phyloP scores from a whole-genome alignment of 116 monocot species.

The Trichopus zeylanicus region DNA sequence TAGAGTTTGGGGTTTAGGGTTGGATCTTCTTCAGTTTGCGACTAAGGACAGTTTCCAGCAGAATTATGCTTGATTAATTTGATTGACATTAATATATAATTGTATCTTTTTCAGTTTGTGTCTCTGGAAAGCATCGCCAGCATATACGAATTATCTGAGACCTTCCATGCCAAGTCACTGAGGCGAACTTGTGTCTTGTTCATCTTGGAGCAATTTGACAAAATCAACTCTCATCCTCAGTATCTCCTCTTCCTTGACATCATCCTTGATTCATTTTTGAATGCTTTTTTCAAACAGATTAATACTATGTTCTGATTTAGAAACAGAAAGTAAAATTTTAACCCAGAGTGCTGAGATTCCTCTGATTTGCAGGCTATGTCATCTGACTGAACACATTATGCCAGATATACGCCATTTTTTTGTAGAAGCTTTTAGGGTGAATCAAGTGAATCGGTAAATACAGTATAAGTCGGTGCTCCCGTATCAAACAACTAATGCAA shows the following conservation, averaged over 20 bases:
- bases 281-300: neutral
- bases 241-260: too few relatives aligned
- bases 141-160: slow-evolving; percentile 95
- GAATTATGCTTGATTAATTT: neutral
- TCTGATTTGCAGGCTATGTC: slow-evolving; percentile 37
- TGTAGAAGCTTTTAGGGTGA: slow-evolving; percentile 42
- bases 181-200: slow-evolving; percentile 79
- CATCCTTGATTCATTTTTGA: too few relatives aligned
- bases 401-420: slow-evolving; percentile 71
- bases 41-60: too few relatives aligned
- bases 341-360: neutral
- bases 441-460: too few relatives aligned
- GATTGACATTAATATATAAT: slow-evolving; percentile 1
- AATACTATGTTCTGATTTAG: neutral
- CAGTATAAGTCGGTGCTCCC: too few relatives aligned
- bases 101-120: slow-evolving; percentile 45
- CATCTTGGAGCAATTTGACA: slow-evolving; percentile 78
- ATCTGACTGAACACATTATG: slow-evolving; percentile 56
- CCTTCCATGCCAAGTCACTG: slow-evolving; percentile 75
- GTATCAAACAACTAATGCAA: too few relatives aligned
- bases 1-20: too few relatives aligned
- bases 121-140: slow-evolving; percentile 64
- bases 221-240: slow-evolving; percentile 57
- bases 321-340: neutral
- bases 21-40: too few relatives aligned